Base-by-base conservation (phyloP, 495 filamentous ascomycete species). In the Penicillium fimorum region DNA sequence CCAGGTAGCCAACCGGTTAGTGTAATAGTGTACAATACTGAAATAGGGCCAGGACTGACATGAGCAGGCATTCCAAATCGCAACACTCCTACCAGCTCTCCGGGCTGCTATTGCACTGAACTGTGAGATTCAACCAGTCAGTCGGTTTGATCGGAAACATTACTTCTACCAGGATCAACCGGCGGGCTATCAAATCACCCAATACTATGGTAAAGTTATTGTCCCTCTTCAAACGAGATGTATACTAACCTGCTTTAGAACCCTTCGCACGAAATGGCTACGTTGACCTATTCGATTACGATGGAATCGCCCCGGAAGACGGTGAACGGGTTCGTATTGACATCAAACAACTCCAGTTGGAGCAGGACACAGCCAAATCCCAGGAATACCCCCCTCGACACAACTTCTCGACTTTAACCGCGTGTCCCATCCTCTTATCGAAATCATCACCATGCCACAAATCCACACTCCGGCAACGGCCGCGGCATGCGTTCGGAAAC, bases 161-260 rank as follows among this genome's bases (percentile, higher is more conserved):
- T 99, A 99, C 69, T 97, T 97, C 72, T 95, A 97, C 73, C 93
- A 92, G 81, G 94, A 99, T 70, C 94, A 99, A 67, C 94, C 95
- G 7, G 78, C 87, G 0, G 94, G 94, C 0, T 99, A 97, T 71
- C 94, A 99, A 70, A 94, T 99, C 53, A 99, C 94, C 7, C 95
- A 99, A 65, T 97, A 92, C 72, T 96, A 87, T 63, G 81, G 80
- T 83, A 84, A 84, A 18, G 58, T 44, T 44, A 5, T 40, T 18
- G 15, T 47, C 37, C 6, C 33, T 37, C 25, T 47, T 29, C 10
- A 4, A 22, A 47, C 17, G 20, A 11, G 25, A 38, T 25, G 3
- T 13, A 18, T 13, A 43, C 49, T 68, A 24, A 68, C 45, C 25
- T 3, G 24, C 8, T 29, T 29, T 52, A 84, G 82, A 90, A 60